Evolutionary conservation across 768 basidiomycete genomes (phyloP).

Genomic region (Lactarius hengduanensis): DNA sequence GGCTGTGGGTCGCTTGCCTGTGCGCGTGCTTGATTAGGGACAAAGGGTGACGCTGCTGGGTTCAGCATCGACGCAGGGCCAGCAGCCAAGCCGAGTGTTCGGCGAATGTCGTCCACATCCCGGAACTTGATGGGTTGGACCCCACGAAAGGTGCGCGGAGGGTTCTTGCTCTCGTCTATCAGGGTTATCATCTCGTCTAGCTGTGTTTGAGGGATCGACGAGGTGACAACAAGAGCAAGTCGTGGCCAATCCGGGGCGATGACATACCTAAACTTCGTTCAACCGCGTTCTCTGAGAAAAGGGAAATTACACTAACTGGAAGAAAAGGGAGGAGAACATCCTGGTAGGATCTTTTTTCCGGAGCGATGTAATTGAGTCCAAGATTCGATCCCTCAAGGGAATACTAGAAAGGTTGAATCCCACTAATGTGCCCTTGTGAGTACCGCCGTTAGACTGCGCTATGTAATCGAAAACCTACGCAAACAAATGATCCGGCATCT

Average conservation of each 20-base stretch:
- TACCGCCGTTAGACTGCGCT: neutral
- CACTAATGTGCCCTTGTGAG: conserved; percentile 8
- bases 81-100: conserved; percentile 14
- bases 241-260: conserved; percentile 6
- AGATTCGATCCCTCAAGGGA: neutral
- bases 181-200: conserved; percentile 25
- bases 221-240: neutral
- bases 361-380: conserved; percentile 15
- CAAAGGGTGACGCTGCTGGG: conserved; percentile 17
- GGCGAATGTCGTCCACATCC: conserved; percentile 7
- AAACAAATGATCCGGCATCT: conserved; percentile 21
- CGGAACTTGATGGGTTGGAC: conserved; percentile 19
- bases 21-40: conserved; percentile 3
- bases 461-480: conserved; percentile 3
- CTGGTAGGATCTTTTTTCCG: conserved; percentile 10
- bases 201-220: conserved; percentile 17
- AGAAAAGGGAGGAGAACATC: conserved; percentile 5
- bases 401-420: neutral
- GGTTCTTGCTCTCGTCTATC: neutral
- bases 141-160: neutral
- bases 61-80: conserved; percentile 16
- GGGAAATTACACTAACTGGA: neutral
- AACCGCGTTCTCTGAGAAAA: neutral
- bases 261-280: conserved; percentile 16
- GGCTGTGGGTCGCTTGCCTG: neutral